These are phyloP conservation scores for Tricholoma saponaceum DNA, from an alignment of 768 basidiomycete genomes.

Conservation along the genomic window DNA sequence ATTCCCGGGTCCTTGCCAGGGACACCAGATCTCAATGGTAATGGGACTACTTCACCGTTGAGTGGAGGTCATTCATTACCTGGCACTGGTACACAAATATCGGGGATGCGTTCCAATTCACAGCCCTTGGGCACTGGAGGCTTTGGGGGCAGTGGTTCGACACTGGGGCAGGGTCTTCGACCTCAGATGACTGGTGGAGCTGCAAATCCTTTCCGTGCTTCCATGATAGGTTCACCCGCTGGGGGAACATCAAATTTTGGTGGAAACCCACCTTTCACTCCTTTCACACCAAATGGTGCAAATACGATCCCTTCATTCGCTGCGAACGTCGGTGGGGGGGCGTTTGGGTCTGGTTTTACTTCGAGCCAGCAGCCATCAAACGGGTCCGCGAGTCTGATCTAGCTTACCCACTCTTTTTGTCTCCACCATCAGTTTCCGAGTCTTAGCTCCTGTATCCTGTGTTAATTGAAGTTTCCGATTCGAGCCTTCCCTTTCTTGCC, in stretches of 20 bases:
- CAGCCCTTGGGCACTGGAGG: conserved; percentile 22
- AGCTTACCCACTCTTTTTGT: conserved; percentile 14
- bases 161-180: conserved; percentile 48
- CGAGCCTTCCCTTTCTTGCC: neutral
- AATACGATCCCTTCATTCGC: conserved; percentile 8
- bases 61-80: neutral
- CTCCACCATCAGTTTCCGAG: conserved; percentile 15
- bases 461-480: neutral
- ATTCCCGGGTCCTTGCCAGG: conserved; percentile 56
- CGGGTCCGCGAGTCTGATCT: conserved; percentile 47
- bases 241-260: conserved; percentile 2
- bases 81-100: neutral
- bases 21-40: conserved; percentile 38
- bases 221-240: conserved; percentile 35
- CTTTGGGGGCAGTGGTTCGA: conserved; percentile 31
- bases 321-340: conserved; percentile 14
- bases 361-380: conserved; percentile 36
- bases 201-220: conserved; percentile 57
- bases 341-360: conserved; percentile 20
- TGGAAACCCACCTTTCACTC: conserved; percentile 10
- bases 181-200: conserved; percentile 65
- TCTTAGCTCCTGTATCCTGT: neutral
- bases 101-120: neutral
- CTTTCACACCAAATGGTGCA: conserved; percentile 14
- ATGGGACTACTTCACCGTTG: conserved; percentile 9